These are phyloP conservation scores for Pichia sp. DNA, from an alignment of 1,139 yeast species.

Conservation along the genomic window DNA sequence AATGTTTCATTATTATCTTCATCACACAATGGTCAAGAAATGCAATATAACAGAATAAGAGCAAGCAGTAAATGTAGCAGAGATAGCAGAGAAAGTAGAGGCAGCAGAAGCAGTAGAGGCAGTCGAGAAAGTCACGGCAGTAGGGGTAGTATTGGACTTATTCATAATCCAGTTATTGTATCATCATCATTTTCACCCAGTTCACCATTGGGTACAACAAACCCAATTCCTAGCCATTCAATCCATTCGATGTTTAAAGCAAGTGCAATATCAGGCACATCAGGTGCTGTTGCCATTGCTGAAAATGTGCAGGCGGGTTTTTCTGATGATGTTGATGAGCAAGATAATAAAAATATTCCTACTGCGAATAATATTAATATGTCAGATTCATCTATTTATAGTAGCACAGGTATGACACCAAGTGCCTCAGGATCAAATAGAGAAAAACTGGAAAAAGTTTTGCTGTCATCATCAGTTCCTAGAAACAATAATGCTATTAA, in stretches of 20 bases:
- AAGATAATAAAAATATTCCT: background rate
- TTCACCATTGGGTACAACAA: conserved; percentile 7
- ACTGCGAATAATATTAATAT: conserved; percentile 3
- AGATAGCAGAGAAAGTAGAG: conserved; percentile 8
- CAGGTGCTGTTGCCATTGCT: conserved; percentile 4
- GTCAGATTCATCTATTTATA: conserved; percentile 1
- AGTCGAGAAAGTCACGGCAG: conserved; percentile 7
- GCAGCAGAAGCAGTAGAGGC: conserved; percentile 5
- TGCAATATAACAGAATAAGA: conserved; percentile 1
- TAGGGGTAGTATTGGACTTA: conserved; percentile 8
- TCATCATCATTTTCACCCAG: conserved; percentile 23
- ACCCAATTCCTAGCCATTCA: conserved; percentile 10
- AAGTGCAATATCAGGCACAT: conserved; percentile 19
- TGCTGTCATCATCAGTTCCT: background rate
- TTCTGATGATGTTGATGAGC: conserved; percentile 1
- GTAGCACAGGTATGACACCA: background rate
- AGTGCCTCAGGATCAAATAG: background rate
- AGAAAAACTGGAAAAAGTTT: background rate
- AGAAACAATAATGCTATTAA: background rate
- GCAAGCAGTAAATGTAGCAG: conserved; percentile 8
- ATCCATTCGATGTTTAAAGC: conserved; percentile 22
- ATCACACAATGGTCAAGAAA: background rate
- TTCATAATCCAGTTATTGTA: conserved; percentile 5
- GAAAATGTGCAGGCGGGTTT: background rate
- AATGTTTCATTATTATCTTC: background rate